These are phyloP conservation scores for Xylaria sp. DNA, from an alignment of 495 filamentous ascomycete species.

Conservation along the genomic window DNA sequence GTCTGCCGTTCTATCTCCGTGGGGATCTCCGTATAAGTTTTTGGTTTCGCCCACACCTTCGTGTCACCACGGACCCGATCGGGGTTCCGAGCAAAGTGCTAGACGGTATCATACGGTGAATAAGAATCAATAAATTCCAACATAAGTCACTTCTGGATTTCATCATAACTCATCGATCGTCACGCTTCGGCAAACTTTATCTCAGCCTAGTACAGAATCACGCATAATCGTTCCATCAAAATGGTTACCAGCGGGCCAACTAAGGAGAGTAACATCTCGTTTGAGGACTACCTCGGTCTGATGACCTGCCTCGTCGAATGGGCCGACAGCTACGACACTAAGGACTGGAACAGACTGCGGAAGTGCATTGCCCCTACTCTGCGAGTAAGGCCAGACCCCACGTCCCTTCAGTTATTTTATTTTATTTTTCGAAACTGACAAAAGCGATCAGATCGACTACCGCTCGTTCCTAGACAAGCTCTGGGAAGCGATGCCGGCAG, in stretches of 20 bases:
- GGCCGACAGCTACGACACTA: constrained; percentile 84
- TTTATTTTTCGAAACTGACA: constrained; percentile 7
- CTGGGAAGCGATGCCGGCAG: constrained; percentile 75
- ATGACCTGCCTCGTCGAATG: constrained; percentile 69
- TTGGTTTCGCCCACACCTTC: not conserved
- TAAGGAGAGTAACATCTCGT: constrained; percentile 30
- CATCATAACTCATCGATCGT: not conserved
- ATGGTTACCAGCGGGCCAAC: constrained; percentile 1
- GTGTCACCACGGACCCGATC: constrained; percentile 6
- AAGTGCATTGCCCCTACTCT: constrained; percentile 77
- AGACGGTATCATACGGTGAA: not conserved
- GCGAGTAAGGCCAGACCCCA: constrained; percentile 49
- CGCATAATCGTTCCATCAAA: not conserved
- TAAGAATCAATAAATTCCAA: not conserved
- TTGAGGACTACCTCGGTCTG: constrained; percentile 60
- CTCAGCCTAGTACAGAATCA: not conserved
- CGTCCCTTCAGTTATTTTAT: not conserved
- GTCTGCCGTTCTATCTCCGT: too few species aligned
- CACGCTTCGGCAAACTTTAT: not conserved
- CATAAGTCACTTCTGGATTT: not conserved
- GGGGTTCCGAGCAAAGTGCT: not conserved
- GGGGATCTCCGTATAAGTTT: constrained; percentile 35
- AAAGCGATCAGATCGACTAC: constrained; percentile 66
- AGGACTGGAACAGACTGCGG: constrained; percentile 76
- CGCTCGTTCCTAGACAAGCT: constrained; percentile 73